phyloP scores from a whole-genome alignment of 2,329 filamentous ascomycete genomes.

The Clarireedia monteithiana region DNA sequence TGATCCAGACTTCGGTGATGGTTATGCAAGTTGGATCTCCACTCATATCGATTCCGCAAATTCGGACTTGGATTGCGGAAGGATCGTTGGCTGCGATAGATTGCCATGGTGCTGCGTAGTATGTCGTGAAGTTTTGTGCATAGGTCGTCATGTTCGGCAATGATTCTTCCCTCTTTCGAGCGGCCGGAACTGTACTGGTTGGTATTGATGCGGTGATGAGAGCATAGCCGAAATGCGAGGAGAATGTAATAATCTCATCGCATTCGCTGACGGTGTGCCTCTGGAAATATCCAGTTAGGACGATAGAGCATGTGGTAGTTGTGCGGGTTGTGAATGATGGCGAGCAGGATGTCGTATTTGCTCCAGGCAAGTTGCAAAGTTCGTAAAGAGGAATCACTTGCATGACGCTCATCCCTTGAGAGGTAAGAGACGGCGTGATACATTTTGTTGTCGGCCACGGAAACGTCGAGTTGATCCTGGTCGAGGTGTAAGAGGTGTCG shows the following conservation, averaged over 20 bases:
- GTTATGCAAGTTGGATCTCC: conserved; percentile 10
- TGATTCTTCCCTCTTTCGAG: not conserved
- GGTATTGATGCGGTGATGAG: conserved; percentile 13
- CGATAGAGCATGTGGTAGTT: conserved; percentile 18
- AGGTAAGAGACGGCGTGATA: conserved; percentile 9
- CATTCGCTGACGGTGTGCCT: conserved; percentile 21
- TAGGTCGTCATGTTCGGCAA: conserved; percentile 10
- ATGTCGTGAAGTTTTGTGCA: conserved; percentile 19
- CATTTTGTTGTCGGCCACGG: conserved; percentile 8
- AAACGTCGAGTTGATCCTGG: conserved; percentile 10
- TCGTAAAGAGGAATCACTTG: conserved; percentile 18
- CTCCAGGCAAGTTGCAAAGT: conserved; percentile 16
- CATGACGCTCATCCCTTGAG: conserved; percentile 16
- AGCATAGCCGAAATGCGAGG: conserved; percentile 18
- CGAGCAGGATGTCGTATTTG: conserved; percentile 15
- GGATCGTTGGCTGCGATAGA: conserved; percentile 18
- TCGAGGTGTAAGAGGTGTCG: not conserved
- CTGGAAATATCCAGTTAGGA: conserved; percentile 19
- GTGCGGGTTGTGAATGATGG: conserved; percentile 13
- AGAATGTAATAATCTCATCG: conserved; percentile 22
- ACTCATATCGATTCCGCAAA: conserved; percentile 12
- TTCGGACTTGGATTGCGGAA: conserved; percentile 15
- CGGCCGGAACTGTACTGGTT: not conserved
- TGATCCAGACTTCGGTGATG: conserved; percentile 21
- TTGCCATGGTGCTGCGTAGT: conserved; percentile 24